Base-by-base conservation (phyloP, 2,329 filamentous ascomycete genomes). In the Pseudopyricularia cyperi region DNA sequence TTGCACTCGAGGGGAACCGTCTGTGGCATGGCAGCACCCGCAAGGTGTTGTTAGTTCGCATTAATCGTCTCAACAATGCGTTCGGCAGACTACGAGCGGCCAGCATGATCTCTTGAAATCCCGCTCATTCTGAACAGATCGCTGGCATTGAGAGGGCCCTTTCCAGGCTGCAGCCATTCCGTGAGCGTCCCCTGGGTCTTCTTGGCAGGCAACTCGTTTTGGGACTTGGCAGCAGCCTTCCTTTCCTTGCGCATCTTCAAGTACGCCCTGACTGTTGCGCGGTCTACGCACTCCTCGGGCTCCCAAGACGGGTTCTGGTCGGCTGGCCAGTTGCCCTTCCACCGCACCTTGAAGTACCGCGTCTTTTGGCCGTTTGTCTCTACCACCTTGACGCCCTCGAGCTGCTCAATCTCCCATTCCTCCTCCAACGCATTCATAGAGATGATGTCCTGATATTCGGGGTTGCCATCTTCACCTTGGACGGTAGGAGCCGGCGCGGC, bases 281-380 rank as follows among this genome's bases (percentile, higher is more conserved):
- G 52, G 0, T 72, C 62, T 2, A 81, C 69, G 51, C 79, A 77
- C 3, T 68, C 68, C 55, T 73, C 70, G 0, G 76, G 77, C 57
- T 81, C 77, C 77, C 77, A 81, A 0, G 76, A 75, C 0, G 75
- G 74, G 52, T 81, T 79, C 58, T 79, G 69, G 8, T 71, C 72
- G 0, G 68, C 62, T 0, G 77, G 75, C 77, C 77, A 81, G 53
- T 77, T 62, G 7, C 77, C 77, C 46, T 70, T 71, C 77, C 77
- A 81, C 7, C 72, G 70, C 1, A 81, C 75, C 30, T 71, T 65
- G 60, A 76, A 81, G 53, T 68, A 70, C 3, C 71, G 71, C 1
- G 71, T 63, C 0, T 58, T 62, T 2, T 57, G 59, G 4, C 67
- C 67, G 12, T 67, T 63, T 1, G 68, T 64, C 4, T 71, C 61